A percentile compares a stretch with the other conserved stretches of the same genome.
Conservation (phyloP, 768 basidiomycete genomes). For the Gymnopilus dilepis region DNA sequence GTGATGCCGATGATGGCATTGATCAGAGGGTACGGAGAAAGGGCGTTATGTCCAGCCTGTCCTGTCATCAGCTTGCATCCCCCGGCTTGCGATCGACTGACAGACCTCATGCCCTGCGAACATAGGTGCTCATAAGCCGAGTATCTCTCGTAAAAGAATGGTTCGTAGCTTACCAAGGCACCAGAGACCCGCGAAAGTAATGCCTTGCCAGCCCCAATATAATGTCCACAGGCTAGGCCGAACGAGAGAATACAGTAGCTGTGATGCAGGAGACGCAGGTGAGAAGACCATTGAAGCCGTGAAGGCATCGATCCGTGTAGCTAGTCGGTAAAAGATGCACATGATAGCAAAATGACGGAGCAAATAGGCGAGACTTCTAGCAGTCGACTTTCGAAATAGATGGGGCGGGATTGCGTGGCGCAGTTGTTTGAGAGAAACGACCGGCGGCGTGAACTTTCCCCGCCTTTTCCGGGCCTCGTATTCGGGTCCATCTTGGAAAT, state of each 20-base stretch:
- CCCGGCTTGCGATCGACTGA: not conserved
- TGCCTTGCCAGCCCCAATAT: conserved; percentile 59
- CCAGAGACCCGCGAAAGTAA: conserved; percentile 50
- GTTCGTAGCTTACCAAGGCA: conserved; percentile 40
- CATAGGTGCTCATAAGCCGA: not conserved
- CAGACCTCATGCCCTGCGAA: conserved; percentile 51
- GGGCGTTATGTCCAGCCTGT: conserved; percentile 56
- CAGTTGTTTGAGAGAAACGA: conserved; percentile 48
- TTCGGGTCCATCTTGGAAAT: conserved; percentile 54
- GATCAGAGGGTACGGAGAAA: conserved; percentile 44
- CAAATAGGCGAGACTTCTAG: conserved; percentile 49
- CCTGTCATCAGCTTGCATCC: not conserved
- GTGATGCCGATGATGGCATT: conserved; percentile 45
- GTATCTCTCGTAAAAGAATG: not conserved
- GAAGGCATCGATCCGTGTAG: conserved; percentile 26
- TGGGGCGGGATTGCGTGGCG: conserved; percentile 53
- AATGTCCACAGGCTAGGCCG: conserved; percentile 43
- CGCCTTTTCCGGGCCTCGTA: conserved; percentile 46
- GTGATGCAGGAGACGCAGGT: conserved; percentile 3
- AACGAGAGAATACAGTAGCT: conserved; percentile 25
- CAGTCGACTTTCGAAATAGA: conserved; percentile 50
- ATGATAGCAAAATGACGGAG: conserved; percentile 46
- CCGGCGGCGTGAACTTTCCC: conserved; percentile 45
- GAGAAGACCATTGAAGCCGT: conserved; percentile 15
- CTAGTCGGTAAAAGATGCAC: conserved; percentile 43